These are phyloP conservation scores for Trametes polyzona DNA, from an alignment of 1,284 basidiomycete genomes.

Conservation along the genomic window DNA sequence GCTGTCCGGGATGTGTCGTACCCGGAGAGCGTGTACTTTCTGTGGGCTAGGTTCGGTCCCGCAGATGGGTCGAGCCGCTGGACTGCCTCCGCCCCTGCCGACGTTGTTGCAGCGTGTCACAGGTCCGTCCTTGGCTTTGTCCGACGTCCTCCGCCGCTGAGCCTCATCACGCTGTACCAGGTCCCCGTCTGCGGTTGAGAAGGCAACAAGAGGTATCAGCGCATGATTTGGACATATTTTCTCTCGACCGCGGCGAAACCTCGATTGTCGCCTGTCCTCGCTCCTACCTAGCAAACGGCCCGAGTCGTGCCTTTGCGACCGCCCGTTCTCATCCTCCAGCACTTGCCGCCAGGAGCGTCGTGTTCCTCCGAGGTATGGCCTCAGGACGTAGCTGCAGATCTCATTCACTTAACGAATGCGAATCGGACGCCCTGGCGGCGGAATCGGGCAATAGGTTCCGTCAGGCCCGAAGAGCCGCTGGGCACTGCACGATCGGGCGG, in stretches of 20 bases:
- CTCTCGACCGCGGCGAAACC: conserved; percentile 23
- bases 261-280: conserved; percentile 7
- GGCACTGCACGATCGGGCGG: neutral
- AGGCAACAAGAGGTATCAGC: conserved; percentile 3
- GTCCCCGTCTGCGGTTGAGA: conserved; percentile 10
- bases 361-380: conserved; percentile 21
- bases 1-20: neutral
- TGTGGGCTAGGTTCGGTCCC: conserved; percentile 12
- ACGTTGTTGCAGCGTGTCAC: conserved; percentile 4
- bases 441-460: conserved; percentile 15
- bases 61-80: neutral
- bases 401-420: conserved; percentile 9
- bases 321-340: conserved; percentile 9
- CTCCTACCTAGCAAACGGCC: neutral
- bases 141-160: conserved; percentile 3
- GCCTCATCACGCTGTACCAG: conserved; percentile 12
- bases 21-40: conserved; percentile 7
- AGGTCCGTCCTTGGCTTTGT: conserved; percentile 1
- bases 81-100: neutral
- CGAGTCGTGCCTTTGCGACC: neutral
- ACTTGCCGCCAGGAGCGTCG: neutral
- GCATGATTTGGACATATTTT: conserved; percentile 6
- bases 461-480: conserved; percentile 15
- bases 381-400: conserved; percentile 1
- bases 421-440: conserved; percentile 1